These are phyloP conservation scores for Penicillium herquei DNA, from an alignment of 495 filamentous ascomycete species.

Conservation along the genomic window DNA sequence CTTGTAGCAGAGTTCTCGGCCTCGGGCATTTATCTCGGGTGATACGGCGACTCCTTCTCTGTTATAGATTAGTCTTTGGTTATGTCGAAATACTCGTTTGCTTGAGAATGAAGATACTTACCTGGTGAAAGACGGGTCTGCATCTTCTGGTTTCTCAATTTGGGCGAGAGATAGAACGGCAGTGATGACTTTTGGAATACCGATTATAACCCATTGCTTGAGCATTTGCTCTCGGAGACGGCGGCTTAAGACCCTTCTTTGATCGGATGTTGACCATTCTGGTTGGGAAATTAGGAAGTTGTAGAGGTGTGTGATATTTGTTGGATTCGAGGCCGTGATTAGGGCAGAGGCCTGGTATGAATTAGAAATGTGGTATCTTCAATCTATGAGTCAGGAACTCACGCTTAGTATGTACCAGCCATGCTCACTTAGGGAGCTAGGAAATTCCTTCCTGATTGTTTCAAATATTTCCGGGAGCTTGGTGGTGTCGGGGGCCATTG, in stretches of 20 bases:
- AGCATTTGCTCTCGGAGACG: conserved; percentile 2
- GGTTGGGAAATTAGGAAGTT: conserved; percentile 1
- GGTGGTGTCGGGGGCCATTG: not conserved
- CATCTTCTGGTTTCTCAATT: not conserved
- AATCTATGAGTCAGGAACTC: not conserved
- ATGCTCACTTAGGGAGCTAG: not conserved
- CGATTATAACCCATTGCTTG: conserved; percentile 3
- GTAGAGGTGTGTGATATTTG: not conserved
- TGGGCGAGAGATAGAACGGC: not conserved
- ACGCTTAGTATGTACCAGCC: conserved; percentile 4
- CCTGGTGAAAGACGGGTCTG: conserved; percentile 3
- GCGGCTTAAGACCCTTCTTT: not conserved
- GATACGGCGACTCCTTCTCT: not conserved
- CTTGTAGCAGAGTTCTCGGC: conserved; percentile 1
- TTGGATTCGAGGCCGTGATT: conserved; percentile 1
- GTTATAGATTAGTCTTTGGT: not conserved
- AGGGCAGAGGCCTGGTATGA: not conserved
- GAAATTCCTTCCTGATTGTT: conserved; percentile 1
- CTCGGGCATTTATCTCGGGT: not conserved
- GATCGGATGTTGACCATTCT: conserved; percentile 1
- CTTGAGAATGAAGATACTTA: not conserved
- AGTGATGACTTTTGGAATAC: conserved; percentile 1
- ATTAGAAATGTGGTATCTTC: not conserved
- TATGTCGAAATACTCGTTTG: not conserved
- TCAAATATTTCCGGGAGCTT: not conserved